Evolutionary conservation across 2,329 filamentous ascomycete genomes (phyloP).

Genomic region (Exutisphaerella laricina): DNA sequence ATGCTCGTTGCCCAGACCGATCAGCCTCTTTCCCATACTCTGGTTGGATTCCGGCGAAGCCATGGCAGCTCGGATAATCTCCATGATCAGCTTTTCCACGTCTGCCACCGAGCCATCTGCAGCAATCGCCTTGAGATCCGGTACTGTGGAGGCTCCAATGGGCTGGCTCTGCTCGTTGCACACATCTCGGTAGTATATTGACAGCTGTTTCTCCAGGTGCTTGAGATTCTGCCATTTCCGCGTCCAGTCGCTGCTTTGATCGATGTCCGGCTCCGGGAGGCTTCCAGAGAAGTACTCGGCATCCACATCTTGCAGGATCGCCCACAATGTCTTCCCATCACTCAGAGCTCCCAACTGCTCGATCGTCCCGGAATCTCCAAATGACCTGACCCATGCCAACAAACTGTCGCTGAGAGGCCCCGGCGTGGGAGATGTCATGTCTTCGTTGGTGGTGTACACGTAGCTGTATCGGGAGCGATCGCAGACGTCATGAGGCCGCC

Average conservation of each 20-base stretch:
- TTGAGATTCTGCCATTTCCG: constrained; percentile 50
- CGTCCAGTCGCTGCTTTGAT: constrained; percentile 45
- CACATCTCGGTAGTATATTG: constrained; percentile 45
- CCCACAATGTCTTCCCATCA: constrained; percentile 45
- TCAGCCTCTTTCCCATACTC: constrained; percentile 37
- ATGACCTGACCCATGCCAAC: constrained; percentile 40
- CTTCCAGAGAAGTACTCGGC: constrained; percentile 43
- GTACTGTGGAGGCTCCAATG: constrained; percentile 33
- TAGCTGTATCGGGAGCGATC: too few relatives aligned
- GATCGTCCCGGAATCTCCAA: constrained; percentile 36
- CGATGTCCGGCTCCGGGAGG: constrained; percentile 43
- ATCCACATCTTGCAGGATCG: constrained; percentile 45
- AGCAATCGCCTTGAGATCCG: constrained; percentile 46
- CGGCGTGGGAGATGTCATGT: constrained; percentile 21
- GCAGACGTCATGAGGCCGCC: background rate
- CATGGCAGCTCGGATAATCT: constrained; percentile 44
- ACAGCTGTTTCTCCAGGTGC: constrained; percentile 45
- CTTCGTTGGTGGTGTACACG: background rate
- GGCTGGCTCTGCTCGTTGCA: constrained; percentile 34
- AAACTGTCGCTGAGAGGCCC: constrained; percentile 28
- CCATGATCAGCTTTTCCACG: constrained; percentile 42
- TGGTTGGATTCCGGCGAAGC: constrained; percentile 45
- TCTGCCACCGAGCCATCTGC: constrained; percentile 38
- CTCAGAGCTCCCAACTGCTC: constrained; percentile 40
- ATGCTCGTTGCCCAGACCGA: constrained; percentile 30